These are phyloP conservation scores for Glycine soja DNA, from an alignment of 306 rosid genomes.

Conservation along the genomic window DNA sequence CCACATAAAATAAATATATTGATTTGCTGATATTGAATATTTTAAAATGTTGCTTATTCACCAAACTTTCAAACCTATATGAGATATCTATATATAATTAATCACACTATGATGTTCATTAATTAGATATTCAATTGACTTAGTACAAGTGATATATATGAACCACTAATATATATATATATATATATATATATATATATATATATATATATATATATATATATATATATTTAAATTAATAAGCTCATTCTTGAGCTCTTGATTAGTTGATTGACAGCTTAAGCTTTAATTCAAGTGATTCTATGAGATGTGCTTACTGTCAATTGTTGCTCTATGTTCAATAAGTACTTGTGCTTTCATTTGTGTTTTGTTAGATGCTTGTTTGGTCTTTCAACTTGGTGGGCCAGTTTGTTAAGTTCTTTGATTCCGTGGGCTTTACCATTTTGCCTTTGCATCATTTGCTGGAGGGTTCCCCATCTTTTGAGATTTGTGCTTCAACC, in stretches of 20 bases:
- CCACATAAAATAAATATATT: background rate
- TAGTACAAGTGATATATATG: constrained; percentile 9
- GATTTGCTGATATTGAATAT: constrained; percentile 20
- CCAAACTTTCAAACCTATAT: background rate
- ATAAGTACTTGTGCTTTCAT: constrained; percentile 16
- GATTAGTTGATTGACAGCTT: constrained; percentile 2
- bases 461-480: background rate
- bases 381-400: constrained; percentile 20
- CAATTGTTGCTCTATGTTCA: background rate
- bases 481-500: constrained; percentile 19
- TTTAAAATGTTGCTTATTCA: background rate
- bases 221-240: background rate
- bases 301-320: constrained; percentile 32
- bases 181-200: too few species aligned
- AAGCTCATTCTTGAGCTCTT: background rate
- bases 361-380: background rate
- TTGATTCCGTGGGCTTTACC: constrained; percentile 24
- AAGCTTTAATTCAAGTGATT: constrained; percentile 29
- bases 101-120: background rate
- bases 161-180: background rate
- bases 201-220: too few species aligned
- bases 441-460: constrained; percentile 1
- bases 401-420: constrained; percentile 7
- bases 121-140: constrained; percentile 14
- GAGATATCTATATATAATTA: background rate